Percentiles rank a stretch among this genome's conserved stretches.
Evolutionary conservation across 352 stramenopile species (phyloP).

Genomic region (Thraustochytrium sp.): DNA sequence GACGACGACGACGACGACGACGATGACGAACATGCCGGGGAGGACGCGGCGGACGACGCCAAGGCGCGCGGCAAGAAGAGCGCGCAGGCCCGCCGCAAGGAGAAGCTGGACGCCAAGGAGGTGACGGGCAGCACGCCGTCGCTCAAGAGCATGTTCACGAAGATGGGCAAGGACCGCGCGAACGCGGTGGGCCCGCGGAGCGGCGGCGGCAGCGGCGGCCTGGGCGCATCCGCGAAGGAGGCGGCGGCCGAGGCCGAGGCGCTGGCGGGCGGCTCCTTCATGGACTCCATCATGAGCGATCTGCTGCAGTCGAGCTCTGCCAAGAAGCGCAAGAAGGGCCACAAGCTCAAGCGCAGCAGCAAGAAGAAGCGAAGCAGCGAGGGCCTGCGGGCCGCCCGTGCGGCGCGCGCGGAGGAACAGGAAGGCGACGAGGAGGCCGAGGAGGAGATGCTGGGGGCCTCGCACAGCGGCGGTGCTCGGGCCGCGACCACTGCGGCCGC

Average conservation of each 20-base stretch:
- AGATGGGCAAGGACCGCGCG: neutral
- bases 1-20: slow-evolving; percentile 46
- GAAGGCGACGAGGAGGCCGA: neutral
- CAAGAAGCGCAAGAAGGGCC: slow-evolving; percentile 31
- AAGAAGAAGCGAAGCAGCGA: slow-evolving; percentile 27
- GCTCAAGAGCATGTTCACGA: slow-evolving; percentile 20
- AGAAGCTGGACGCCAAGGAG: neutral
- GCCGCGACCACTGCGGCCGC: no score
- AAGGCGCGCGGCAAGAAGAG: slow-evolving; percentile 1
- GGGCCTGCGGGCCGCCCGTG: neutral
- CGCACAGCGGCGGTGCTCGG: no score
- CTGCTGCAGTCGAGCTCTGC: neutral
- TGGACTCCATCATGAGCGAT: slow-evolving; percentile 27
- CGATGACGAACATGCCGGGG: slow-evolving; percentile 12
- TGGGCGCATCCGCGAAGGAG: neutral
- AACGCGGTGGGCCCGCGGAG: neutral
- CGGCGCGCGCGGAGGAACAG: neutral
- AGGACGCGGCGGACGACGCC: slow-evolving; percentile 10
- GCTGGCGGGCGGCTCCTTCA: neutral
- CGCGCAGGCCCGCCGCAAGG: neutral
- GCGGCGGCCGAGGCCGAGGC: neutral
- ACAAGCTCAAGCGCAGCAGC: neutral
- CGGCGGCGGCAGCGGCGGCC: neutral
- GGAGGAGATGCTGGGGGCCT: neutral
- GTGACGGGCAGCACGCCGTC: neutral